These are phyloP conservation scores for Corymbia calophylla DNA, from an alignment of 441 rosid genomes.

Conservation along the genomic window DNA sequence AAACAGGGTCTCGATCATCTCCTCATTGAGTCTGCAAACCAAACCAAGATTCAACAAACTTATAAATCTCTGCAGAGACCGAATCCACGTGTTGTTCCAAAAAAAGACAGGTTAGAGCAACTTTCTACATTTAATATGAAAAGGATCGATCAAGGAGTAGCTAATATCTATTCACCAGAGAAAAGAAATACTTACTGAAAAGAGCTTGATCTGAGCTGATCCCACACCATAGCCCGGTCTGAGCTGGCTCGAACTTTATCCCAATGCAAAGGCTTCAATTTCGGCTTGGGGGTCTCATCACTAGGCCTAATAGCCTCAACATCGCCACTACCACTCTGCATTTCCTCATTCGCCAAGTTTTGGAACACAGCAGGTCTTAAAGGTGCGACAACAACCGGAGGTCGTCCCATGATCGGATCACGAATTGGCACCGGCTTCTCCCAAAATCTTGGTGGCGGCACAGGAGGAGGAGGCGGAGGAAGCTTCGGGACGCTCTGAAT, in stretches of 20 bases:
- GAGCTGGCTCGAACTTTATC: slow-evolving; percentile 93
- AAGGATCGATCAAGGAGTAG: not conserved
- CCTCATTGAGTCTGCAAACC: slow-evolving; percentile 71
- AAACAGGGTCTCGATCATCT: slow-evolving; percentile 88
- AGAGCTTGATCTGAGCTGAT: slow-evolving; percentile 75
- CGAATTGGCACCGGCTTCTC: slow-evolving; percentile 24
- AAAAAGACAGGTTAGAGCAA: not conserved
- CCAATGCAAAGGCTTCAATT: slow-evolving; percentile 89
- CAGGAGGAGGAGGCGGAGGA: slow-evolving; percentile 59
- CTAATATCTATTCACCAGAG: not conserved
- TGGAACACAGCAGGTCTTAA: slow-evolving; percentile 22
- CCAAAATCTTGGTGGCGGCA: slow-evolving; percentile 43
- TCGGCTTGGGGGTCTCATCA: slow-evolving; percentile 47
- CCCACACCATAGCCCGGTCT: slow-evolving; percentile 87
- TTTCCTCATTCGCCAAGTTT: slow-evolving; percentile 9
- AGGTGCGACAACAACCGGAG: slow-evolving; percentile 27
- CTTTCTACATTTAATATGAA: not conserved
- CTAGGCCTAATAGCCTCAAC: slow-evolving; percentile 16
- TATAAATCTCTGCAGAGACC: not conserved
- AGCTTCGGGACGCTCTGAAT: slow-evolving; percentile 16
- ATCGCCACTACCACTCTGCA: slow-evolving; percentile 8
- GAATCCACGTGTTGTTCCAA: not conserved
- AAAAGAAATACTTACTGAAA: slow-evolving; percentile 57
- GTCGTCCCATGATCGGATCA: slow-evolving; percentile 11
- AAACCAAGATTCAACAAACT: slow-evolving; percentile 4